These are phyloP conservation scores for Kwoniella bestiolae DNA, from an alignment of 768 basidiomycete genomes.

Conservation along the genomic window DNA sequence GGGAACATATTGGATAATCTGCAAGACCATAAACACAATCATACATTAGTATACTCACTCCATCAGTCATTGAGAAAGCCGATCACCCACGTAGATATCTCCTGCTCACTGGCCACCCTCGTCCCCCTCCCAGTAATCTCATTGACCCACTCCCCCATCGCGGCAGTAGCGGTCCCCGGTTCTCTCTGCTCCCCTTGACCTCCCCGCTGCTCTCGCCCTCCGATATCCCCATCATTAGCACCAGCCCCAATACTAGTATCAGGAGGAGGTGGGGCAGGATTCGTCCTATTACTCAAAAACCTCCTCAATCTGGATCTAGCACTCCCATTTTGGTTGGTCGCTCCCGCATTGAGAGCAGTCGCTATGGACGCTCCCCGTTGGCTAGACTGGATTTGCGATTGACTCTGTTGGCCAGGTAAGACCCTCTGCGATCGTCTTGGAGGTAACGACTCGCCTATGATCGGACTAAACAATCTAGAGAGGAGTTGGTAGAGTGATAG, in stretches of 20 bases:
- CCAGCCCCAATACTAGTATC: not conserved
- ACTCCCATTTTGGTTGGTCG: not conserved
- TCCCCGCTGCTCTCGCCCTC: not conserved
- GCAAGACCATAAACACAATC: not conserved
- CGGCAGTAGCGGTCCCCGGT: constrained; percentile 35
- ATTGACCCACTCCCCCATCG: constrained; percentile 57
- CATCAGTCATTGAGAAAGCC: not conserved
- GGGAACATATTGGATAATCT: constrained; percentile 82
- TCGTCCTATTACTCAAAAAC: constrained; percentile 5
- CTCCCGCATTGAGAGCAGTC: constrained; percentile 5
- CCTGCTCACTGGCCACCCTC: constrained; percentile 73
- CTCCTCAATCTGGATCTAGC: constrained; percentile 17
- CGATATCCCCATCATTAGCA: not conserved
- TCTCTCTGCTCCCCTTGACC: not conserved
- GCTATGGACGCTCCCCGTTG: constrained; percentile 64
- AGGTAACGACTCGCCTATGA: constrained; percentile 69
- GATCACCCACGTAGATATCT: constrained; percentile 64
- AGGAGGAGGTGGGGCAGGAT: not conserved
- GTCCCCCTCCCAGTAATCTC: constrained; percentile 73
- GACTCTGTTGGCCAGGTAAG: constrained; percentile 64
- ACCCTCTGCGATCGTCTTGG: constrained; percentile 74
- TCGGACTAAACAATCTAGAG: constrained; percentile 66
- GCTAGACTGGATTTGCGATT: not conserved
- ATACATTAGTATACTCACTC: not conserved
- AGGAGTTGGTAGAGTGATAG: constrained; percentile 65